Conservation (phyloP, 495 filamentous ascomycete genomes). For the Penicillium canescens region DNA sequence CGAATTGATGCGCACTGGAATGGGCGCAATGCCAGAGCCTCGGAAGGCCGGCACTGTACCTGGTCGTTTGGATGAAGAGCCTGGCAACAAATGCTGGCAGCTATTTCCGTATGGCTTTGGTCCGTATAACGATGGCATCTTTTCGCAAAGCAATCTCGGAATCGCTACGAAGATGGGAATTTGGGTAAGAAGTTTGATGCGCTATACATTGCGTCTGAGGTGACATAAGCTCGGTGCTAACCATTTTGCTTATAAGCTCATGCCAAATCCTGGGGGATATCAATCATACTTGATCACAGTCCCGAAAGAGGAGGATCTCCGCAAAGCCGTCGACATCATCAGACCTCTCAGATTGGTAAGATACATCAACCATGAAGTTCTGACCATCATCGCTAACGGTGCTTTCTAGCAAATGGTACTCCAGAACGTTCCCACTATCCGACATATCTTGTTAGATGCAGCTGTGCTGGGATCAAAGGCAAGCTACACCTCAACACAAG, state of each 20-base stretch:
- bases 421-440: conserved; percentile 52
- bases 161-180: conserved; percentile 63
- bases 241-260: conserved; percentile 22
- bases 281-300: conserved; percentile 56
- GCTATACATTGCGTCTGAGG: no score
- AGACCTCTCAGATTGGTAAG: conserved; percentile 42
- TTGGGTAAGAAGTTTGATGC: conserved; percentile 12
- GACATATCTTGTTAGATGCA: conserved; percentile 46
- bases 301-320: conserved; percentile 51
- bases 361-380: not conserved
- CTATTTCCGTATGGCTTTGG: conserved; percentile 58
- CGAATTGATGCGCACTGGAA: conserved; percentile 56
- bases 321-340: conserved; percentile 50
- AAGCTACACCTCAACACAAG: conserved; percentile 40
- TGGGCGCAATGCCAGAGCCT: conserved; percentile 45
- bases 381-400: not conserved
- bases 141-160: conserved; percentile 57
- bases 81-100: conserved; percentile 31
- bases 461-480: conserved; percentile 43
- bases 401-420: conserved; percentile 36
- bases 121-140: conserved; percentile 57
- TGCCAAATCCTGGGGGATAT: conserved; percentile 51
- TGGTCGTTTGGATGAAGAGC: not conserved
- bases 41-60: not conserved
- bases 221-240: no score